Conservation (phyloP, 768 basidiomycete genomes). For the Xerocomellus chrysenteron region DNA sequence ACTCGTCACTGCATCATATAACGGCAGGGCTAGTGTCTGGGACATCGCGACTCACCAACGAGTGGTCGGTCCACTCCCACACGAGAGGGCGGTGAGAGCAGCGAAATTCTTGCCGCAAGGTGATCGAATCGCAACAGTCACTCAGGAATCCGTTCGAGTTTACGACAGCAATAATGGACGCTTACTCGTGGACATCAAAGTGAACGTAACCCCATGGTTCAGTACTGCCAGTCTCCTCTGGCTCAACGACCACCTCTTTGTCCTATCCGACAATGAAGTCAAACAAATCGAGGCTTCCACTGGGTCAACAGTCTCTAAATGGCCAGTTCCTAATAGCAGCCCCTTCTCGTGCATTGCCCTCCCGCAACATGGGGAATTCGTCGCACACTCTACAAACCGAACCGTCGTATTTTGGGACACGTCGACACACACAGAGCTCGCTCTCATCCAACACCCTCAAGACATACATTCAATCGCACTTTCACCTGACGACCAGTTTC, state of each 20-base stretch:
- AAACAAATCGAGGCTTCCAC: background rate
- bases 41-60: no score
- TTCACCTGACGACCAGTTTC: background rate
- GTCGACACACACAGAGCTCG: background rate
- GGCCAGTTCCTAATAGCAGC: background rate
- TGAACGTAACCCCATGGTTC: background rate
- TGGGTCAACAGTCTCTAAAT: background rate
- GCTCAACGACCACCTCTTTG: constrained; percentile 1
- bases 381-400: background rate
- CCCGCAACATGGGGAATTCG: background rate
- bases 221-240: constrained; percentile 8
- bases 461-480: background rate
- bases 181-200: background rate
- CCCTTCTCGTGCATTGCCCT: background rate
- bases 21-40: no score
- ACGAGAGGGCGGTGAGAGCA: no score
- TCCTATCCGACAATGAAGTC: background rate
- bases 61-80: no score
- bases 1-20: no score
- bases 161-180: background rate
- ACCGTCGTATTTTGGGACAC: background rate
- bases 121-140: no score
- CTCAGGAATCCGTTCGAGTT: background rate
- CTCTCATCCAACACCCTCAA: background rate
- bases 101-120: no score